Percentiles rank a stretch among this genome's conserved stretches.
phyloP scores from a whole-genome alignment of 805 yeast genomes.

The Wickerhamiella parazyma region DNA sequence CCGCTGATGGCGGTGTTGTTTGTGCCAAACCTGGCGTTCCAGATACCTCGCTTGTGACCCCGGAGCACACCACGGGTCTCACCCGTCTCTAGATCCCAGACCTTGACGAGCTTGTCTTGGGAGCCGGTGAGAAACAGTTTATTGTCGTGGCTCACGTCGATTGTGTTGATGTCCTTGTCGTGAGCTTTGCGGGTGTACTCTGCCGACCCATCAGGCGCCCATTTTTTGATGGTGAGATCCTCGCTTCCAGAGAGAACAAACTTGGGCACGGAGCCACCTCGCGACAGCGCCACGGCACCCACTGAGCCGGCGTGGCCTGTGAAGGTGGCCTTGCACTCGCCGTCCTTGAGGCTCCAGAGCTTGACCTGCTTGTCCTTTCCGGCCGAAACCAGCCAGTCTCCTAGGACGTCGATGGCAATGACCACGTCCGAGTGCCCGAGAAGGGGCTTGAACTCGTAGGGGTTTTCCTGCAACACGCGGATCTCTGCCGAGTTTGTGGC shows the following conservation, averaged over 20 bases:
- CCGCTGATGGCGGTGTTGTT: constrained; percentile 57
- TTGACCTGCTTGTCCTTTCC: constrained; percentile 79
- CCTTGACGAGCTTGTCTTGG: constrained; percentile 79
- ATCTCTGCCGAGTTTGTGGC: constrained; percentile 91
- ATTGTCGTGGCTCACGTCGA: constrained; percentile 86
- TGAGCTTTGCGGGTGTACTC: constrained; percentile 92
- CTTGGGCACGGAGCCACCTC: constrained; percentile 36
- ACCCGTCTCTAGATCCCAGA: constrained; percentile 80
- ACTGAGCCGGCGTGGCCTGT: constrained; percentile 82
- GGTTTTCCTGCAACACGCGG: constrained; percentile 42
- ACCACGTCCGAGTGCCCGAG: constrained; percentile 81
- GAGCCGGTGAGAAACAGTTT: constrained; percentile 83
- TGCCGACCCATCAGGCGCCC: constrained; percentile 48
- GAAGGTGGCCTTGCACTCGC: constrained; percentile 43
- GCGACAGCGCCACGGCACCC: constrained; percentile 67
- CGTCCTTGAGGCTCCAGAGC: constrained; percentile 52
- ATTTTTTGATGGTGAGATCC: constrained; percentile 74
- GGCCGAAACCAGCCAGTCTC: constrained; percentile 82
- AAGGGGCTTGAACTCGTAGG: constrained; percentile 35
- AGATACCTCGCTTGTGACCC: constrained; percentile 89
- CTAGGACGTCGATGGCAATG: constrained; percentile 69
- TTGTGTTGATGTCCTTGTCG: constrained; percentile 84
- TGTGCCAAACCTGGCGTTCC: constrained; percentile 77
- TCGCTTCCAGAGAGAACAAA: constrained; percentile 72
- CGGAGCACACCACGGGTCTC: constrained; percentile 71